Evolutionary conservation across 352 stramenopile species (phyloP), one percentile per base, ranked within the genome.

Genomic region (Phytophthora hibernalis): DNA sequence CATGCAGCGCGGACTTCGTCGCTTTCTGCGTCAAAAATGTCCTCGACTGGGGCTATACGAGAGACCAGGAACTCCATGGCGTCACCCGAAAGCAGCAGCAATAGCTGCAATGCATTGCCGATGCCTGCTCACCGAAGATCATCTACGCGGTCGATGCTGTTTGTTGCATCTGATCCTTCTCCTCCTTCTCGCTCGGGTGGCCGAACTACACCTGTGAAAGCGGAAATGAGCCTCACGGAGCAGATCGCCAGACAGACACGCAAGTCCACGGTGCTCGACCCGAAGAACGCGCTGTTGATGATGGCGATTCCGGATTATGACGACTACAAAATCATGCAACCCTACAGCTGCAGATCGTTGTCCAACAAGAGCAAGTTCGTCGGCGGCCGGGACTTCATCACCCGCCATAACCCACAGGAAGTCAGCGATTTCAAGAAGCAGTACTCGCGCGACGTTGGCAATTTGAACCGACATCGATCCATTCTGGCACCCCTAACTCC

Each of bases 281-380:
- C 80, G 35, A 91, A 90, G 66, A 91, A 91, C 47, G 82, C 83
- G 18, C 55, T 92, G 26, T 58, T 87, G 61, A 74, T 90, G 42
- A 78, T 92, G 56, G 83, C 83, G 20, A 92, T 92, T 24, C 82
- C 83, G 0, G 83, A 92, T 61, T 91, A 91, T 59, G 83, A 91
- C 56, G 82, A 90, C 60, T 92, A 89, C 73, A 90, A 87, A 56
- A 79, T 87, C 42, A 63, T 92, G 66, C 80, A 90, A 54, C 83
- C 83, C 3, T 92, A 92, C 58, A 92, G 83, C 65, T 92, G 83
- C 24, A 79, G 83, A 6, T 83, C 82, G 12, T 67, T 89, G 8
- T 77, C 82, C 3, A 90, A 81, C 58, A 80, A 74, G 48, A 77
- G 55, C 70, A 85, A 89, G 40, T 92, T 92, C 43, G 59, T 91